A percentile compares a stretch with the other conserved stretches of the same genome.
phyloP scores from a whole-genome alignment of 2,329 filamentous ascomycete genomes.

The Penicillium griseofulvum region DNA sequence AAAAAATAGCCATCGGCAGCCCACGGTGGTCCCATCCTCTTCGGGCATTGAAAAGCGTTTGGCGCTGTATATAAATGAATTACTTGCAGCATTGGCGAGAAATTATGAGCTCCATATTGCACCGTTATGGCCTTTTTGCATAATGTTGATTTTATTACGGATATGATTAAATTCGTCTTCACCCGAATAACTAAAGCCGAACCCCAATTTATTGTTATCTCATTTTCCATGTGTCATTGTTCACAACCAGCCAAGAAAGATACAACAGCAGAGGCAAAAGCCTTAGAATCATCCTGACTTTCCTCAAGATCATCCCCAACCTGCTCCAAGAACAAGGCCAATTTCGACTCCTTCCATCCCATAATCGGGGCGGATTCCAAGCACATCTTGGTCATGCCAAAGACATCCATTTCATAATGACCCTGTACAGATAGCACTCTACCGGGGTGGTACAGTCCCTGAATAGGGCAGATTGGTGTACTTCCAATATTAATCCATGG shows the following conservation, averaged over 20 bases:
- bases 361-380: constrained; percentile 21
- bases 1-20: constrained; percentile 9
- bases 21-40: not conserved
- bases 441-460: constrained; percentile 24
- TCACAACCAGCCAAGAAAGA: constrained; percentile 22
- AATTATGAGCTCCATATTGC: not conserved
- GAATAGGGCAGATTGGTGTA: constrained; percentile 25
- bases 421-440: constrained; percentile 25
- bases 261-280: constrained; percentile 26
- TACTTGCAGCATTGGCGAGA: no score
- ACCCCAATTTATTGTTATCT: not conserved
- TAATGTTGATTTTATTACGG: not conserved
- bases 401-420: constrained; percentile 27
- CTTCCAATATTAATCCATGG: constrained; percentile 28
- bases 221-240: constrained; percentile 8
- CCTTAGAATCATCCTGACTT: constrained; percentile 21
- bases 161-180: not conserved
- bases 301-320: constrained; percentile 21
- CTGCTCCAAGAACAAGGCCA: constrained; percentile 24
- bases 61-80: not conserved
- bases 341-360: constrained; percentile 25
- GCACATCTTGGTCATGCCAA: constrained; percentile 26
- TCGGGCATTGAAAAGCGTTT: not conserved
- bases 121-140: not conserved
- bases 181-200: not conserved